phyloP scores from a whole-genome alignment of 2,329 filamentous ascomycete species.

The Microdochium paspali region DNA sequence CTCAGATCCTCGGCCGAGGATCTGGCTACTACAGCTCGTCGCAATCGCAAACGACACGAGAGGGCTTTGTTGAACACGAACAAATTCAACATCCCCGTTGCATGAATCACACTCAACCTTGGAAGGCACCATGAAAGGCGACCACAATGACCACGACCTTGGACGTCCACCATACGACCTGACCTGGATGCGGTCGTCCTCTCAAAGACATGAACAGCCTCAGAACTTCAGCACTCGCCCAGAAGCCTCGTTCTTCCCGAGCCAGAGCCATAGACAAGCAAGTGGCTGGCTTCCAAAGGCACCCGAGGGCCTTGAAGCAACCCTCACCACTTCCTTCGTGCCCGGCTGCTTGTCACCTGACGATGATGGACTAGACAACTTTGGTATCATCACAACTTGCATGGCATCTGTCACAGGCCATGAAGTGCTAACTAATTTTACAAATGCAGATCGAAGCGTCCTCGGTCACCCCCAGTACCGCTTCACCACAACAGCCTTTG shows the following conservation, averaged over 20 bases:
- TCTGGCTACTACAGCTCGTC: too few relatives aligned
- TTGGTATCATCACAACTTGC: constrained; percentile 9
- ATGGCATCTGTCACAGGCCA: too few relatives aligned
- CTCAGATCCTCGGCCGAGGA: too few relatives aligned
- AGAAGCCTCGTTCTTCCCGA: not conserved
- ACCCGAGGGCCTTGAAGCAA: not conserved
- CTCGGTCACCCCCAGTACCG: constrained; percentile 10
- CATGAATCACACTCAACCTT: too few relatives aligned
- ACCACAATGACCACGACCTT: not conserved
- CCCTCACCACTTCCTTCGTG: not conserved
- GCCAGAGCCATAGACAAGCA: not conserved
- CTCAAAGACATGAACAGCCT: not conserved
- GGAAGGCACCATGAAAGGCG: not conserved
- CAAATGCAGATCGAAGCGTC: constrained; percentile 13
- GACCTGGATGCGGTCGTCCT: not conserved
- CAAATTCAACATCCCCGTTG: too few relatives aligned
- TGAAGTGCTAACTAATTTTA: too few relatives aligned
- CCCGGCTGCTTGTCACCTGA: not conserved
- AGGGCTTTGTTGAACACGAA: too few relatives aligned
- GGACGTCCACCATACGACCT: not conserved
- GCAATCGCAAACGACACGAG: too few relatives aligned
- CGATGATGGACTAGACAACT: constrained; percentile 11
- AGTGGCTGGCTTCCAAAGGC: not conserved
- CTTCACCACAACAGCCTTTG: too few relatives aligned
- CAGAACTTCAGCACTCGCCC: not conserved